Base-by-base conservation (phyloP, 257 asterid species). In the Asclepias syriaca region DNA sequence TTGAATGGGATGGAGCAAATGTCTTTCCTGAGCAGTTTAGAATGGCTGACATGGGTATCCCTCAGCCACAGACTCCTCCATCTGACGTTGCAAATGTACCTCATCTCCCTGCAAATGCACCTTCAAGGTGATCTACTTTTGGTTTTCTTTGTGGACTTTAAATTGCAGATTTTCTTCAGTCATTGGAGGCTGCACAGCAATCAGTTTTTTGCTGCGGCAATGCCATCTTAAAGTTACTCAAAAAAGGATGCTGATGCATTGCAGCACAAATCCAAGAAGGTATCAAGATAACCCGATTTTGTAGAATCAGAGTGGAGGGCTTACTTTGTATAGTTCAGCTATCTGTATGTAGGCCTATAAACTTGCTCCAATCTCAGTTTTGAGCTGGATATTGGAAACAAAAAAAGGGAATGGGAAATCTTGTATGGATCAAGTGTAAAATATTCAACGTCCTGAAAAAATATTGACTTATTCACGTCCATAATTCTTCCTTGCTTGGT, bases 1-100 rank as follows among this genome's bases (percentile, higher is more conserved):
- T 85, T 65, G 95, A 85, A 68, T 89, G 96, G 98, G 85, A 73
- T 76, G 88, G 82, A 68, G 84, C 79, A 69, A 74, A 81, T 78
- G 48, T 88, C 83, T 89, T 88, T 70, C 81, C 78, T 1, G 92
- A 87, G 73, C 87, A 83, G 72, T 79, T 87, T 82, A 90, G 79
- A 81, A 73, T 88, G 84, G 77, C 85, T 65, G 84, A 81, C 39
- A 76, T 78, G 18, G 69, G 84, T 48, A 80, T 82, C 45, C 84
- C 88, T 60, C 84, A 64, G 61, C 82, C 89, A 70, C 85, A 73
- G 73, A 74, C 82, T 64, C 87, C 89, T 16, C 77, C 85, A 13
- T 79, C 94, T 46, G 71, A 65, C 57, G 72, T 65, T 78, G 78
- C 79, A 51, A 78, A 81, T 51, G 54, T 77, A 66, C 76, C 84